Conservation (phyloP, 2,329 filamentous ascomycete species). For the Akanthomyces dipterigenus region DNA sequence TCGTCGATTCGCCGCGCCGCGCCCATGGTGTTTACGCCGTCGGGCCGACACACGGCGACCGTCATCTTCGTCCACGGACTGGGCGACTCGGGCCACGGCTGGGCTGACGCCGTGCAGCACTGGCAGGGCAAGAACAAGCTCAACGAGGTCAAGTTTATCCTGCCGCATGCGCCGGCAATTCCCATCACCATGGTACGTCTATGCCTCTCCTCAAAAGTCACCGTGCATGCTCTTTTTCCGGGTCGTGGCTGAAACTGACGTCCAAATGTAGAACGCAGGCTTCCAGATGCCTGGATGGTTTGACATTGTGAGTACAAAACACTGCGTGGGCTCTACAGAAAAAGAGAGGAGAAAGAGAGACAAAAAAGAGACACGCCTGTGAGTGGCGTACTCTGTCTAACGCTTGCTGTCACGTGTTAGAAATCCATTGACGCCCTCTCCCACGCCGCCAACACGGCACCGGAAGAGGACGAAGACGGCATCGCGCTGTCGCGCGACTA, state of each 20-base stretch:
- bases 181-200: constrained; percentile 61
- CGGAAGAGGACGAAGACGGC: constrained; percentile 60
- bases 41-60: constrained; percentile 81
- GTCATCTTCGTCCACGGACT: constrained; percentile 93
- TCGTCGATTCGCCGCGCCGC: constrained; percentile 26
- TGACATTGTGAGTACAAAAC: constrained; percentile 53
- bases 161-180: constrained; percentile 83
- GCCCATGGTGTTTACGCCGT: constrained; percentile 68
- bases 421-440: constrained; percentile 28
- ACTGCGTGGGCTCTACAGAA: background rate
- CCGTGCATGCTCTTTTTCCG: no score
- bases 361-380: background rate
- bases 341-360: background rate
- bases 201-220: background rate
- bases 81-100: constrained; percentile 74
- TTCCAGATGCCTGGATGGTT: constrained; percentile 85
- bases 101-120: constrained; percentile 78
- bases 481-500: constrained; percentile 66
- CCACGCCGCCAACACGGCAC: constrained; percentile 21
- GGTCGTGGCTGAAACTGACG: no score
- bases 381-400: background rate
- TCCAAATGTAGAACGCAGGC: constrained; percentile 56
- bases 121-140: constrained; percentile 76
- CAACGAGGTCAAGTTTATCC: constrained; percentile 85
- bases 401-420: constrained; percentile 15